Percentiles rank a stretch among this genome's conserved stretches.
Evolutionary conservation across 2,329 filamentous ascomycete genomes (phyloP).

Genomic region (Tolypocladium amazonense): DNA sequence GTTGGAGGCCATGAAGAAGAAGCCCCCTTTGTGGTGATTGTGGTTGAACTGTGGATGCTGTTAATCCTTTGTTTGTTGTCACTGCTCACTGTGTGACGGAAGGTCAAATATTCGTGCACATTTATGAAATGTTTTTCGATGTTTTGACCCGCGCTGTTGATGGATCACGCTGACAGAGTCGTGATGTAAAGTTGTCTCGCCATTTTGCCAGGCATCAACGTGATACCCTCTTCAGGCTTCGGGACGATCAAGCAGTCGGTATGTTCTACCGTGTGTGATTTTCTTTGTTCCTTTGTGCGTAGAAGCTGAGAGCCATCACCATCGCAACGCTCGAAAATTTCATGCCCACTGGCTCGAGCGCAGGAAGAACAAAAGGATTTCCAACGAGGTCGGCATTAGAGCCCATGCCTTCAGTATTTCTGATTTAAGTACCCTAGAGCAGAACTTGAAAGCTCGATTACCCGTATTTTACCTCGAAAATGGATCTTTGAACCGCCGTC

Average conservation of each 20-base stretch:
- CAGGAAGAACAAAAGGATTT: not conserved
- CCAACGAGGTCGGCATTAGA: not conserved
- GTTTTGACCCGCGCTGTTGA: not conserved
- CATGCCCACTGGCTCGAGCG: not conserved
- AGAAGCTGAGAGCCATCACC: not conserved
- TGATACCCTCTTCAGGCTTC: not conserved
- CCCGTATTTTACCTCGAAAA: not conserved
- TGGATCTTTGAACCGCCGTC: too few relatives aligned
- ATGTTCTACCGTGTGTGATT: not conserved
- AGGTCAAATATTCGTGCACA: not conserved
- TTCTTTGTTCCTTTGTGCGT: not conserved
- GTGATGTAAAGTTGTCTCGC: not conserved
- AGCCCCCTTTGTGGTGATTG: not conserved
- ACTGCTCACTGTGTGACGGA: not conserved
- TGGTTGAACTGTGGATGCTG: too few relatives aligned
- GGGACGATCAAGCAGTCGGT: not conserved
- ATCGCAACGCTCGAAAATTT: not conserved
- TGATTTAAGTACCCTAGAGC: too few relatives aligned
- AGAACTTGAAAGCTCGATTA: too few relatives aligned
- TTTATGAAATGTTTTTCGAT: not conserved
- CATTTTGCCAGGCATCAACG: not conserved
- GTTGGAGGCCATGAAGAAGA: constrained; percentile 32
- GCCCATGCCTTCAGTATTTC: not conserved
- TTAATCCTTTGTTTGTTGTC: not conserved
- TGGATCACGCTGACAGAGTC: not conserved